Evolutionary conservation across 768 basidiomycete species (phyloP), one percentile per base, ranked within the genome.

Genomic region (Sporobolomyces roseus): DNA sequence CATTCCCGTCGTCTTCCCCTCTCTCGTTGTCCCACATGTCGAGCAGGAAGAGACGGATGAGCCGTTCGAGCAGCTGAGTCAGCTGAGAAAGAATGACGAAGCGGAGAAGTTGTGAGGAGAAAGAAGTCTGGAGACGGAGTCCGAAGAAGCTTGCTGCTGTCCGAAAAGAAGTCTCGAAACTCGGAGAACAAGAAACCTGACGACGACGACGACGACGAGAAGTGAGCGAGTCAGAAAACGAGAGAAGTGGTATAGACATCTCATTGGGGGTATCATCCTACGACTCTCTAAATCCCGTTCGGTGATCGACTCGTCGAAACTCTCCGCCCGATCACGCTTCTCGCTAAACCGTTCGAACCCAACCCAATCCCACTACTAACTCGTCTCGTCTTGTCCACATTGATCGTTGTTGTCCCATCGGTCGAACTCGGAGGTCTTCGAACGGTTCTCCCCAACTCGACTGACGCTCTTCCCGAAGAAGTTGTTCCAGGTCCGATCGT

Each of bases 311-410:
- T n/a, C 9, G 36, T 38, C 32, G 58, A 60, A 16, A 30, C 55
- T 41, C 63, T 55, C 33, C 63, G 23, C 14, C 63, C 54, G 33
- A 65, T 58, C 13, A 65, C 63, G 29, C 63, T 65, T 48, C 63
- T 58, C 55, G 63, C 55, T 10, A 65, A n/a, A 3, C 63, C 63
- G 38, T 36, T n/a, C n/a, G n/a, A n/a, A n/a, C n/a, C n/a, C n/a
- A n/a, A n/a, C n/a, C n/a, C n/a, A n/a, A n/a, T 51, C 46, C 50
- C 33, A 2, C 63, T 55, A 25, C 48, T 38, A 8, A 25, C 58
- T 33, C 58, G 2, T 25, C 58, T 30, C 30, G 58, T 45, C 32
- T 60, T 60, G 13, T 32, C 3, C 30, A 32, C 58, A 4, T 32
- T 45, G 27, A n/a, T n/a, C n/a, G n/a, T n/a, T n/a, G n/a, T n/a